A percentile compares a stretch with the other conserved stretches of the same genome.
Evolutionary conservation across 2,329 filamentous ascomycete genomes (phyloP).

Genomic region (Penicillium sp.): DNA sequence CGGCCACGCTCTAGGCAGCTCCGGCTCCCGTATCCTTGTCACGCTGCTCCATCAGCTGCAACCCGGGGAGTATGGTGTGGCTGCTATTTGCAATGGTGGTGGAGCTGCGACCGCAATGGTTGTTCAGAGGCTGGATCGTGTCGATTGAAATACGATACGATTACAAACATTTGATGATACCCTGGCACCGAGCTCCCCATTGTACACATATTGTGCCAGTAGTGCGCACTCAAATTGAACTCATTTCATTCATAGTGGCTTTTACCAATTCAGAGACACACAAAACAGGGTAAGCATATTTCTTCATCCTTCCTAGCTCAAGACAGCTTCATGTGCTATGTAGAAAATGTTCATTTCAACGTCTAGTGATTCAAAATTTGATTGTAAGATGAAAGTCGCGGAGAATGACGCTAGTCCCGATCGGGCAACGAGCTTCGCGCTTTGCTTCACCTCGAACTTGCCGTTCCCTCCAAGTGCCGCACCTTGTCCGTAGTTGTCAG

Average conservation of each 20-base stretch:
- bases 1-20: constrained; percentile 90
- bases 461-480: background rate
- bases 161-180: constrained; percentile 9
- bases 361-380: background rate
- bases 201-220: constrained; percentile 5
- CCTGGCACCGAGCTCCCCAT: constrained; percentile 5
- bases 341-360: too few species aligned
- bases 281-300: too few species aligned
- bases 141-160: constrained; percentile 31
- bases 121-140: constrained; percentile 71
- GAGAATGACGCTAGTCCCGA: constrained; percentile 21
- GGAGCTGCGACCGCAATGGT: constrained; percentile 89
- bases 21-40: constrained; percentile 84
- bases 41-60: constrained; percentile 89
- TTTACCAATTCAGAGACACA: too few species aligned
- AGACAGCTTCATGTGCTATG: too few species aligned
- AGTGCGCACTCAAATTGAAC: background rate
- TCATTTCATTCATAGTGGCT: background rate
- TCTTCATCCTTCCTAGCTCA: too few species aligned
- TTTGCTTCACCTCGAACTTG: background rate
- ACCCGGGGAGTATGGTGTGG: constrained; percentile 89
- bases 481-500: background rate
- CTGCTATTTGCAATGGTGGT: constrained; percentile 95
- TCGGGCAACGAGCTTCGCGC: constrained; percentile 4
- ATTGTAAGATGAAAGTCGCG: background rate